A percentile compares a stretch with the other conserved stretches of the same genome.
Evolutionary conservation across 2,329 filamentous ascomycete species (phyloP).

Genomic region (Botrytis porri): DNA sequence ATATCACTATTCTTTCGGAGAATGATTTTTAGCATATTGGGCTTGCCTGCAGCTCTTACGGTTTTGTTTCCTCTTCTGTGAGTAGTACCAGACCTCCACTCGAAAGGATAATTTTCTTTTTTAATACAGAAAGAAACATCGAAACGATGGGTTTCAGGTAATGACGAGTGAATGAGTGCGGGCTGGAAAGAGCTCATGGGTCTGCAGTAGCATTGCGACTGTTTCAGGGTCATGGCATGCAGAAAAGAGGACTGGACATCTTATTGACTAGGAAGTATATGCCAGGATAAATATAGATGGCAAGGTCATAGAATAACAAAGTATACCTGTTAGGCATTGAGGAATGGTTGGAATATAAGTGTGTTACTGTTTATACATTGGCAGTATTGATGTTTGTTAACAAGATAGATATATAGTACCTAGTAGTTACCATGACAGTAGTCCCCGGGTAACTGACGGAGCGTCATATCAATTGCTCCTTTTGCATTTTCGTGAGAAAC

Average conservation of each 20-base stretch:
- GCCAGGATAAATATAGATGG: not conserved
- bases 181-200: not conserved
- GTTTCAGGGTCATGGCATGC: not conserved
- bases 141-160: not conserved
- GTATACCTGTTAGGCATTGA: not conserved
- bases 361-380: not conserved
- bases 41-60: not conserved
- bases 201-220: not conserved
- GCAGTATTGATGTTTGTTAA: not conserved
- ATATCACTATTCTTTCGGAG: not conserved
- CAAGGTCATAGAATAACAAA: not conserved
- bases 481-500: not conserved
- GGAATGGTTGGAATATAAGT: not conserved
- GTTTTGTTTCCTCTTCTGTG: not conserved
- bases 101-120: not conserved
- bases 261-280: not conserved
- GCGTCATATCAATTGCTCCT: not conserved
- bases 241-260: not conserved
- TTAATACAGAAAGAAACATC: not conserved
- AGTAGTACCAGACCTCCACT: not conserved
- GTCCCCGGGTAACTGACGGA: not conserved
- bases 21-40: not conserved
- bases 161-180: not conserved
- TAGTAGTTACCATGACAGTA: not conserved
- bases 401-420: not conserved